Base-by-base conservation (phyloP, 1,139 yeast species). In the Hansenula sp. region DNA sequence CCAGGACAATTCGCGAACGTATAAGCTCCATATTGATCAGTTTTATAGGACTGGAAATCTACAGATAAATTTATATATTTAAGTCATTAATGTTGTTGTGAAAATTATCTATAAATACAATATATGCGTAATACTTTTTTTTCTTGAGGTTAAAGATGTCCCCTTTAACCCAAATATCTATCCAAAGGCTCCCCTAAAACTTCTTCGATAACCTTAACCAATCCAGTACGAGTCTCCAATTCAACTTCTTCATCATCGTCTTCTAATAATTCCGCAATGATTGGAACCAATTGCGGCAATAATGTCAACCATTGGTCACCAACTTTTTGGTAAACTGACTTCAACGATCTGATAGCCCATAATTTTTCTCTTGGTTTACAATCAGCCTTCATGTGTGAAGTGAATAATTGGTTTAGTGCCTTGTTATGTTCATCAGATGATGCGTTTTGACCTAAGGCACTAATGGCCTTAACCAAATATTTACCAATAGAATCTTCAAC, bases 181-280 rank as follows among this genome's bases (percentile, higher is more conserved):
- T 91, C 97, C 51, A 93, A 76, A 38, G 96, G 94, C 65, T 93
- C 99, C 41, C 99, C 99, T 54, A 94, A 74, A 18, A 90, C 96
- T 47, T 79, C 83, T 63, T 93, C 99, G 48, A 93, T 84, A 11
- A 87, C 96, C 57, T 88, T 86, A 5, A 91, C 96, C 53, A 93
- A 75, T n/a, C 96, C 96, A 38, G 83, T 77, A 68, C 97, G 84
- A 5, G 90, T 96, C 65, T 89, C 97, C 61, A 80, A 64, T 65
- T 93, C 99, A 28, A 94, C 96, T 40, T 77, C 80, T 65, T 94
- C 99, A 52, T 91, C 95, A 49, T 93, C 98, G 62, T 91, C 98
- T 62, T 93, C 99, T 51, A 93, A 74, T 49, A 94, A 71, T 66
- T 93, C 99, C 6, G 98, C 97, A 63, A 93, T 88, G 51, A 89